Evolutionary conservation across 352 stramenopile genomes (phyloP), one percentile per base, ranked within the genome.

Genomic region (Pythium insidiosum): DNA sequence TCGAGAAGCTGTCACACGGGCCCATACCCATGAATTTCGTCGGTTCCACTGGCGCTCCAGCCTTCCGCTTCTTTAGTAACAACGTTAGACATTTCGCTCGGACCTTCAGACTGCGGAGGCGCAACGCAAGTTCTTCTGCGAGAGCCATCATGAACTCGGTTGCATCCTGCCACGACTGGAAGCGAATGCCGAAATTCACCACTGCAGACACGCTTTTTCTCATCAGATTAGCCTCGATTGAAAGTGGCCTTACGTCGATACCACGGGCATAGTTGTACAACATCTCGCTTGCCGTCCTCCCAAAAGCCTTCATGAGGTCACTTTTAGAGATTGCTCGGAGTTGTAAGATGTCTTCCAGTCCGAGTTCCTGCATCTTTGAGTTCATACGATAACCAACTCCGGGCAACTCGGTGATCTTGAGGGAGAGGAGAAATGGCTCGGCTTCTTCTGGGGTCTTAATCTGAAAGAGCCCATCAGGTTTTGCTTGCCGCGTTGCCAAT

Each of bases 121-220:
- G 72, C 1, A 51, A 55, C 4, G 62, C 66, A 13, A 95, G 42
- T 43, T 96, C 88, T 15, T 84, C 72, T 0, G 73, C 72, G 11
- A 97, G 44, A 15, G 81, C 73, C 41, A 66, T 65, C 25, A 97
- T 55, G 38, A 97, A 97, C 13, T 72, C 61, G 1, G 77, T 83
- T n/a, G 81, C 67, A 21, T 88, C 68, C 24, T 77, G 47, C 57
- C 71, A 79, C 20, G 60, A 72, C n/a, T 89, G 66, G 29, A 96
- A 95, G 0, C 88, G 78, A 40, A 97, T 91, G 1, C 88, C 88
- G 52, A 94, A 97, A 57, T 95, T 96, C 7, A 96, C 73, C n/a
- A 97, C 82, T 2, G 88, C 84, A 11, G 84, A 94, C 4, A 97
- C 78, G 35, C 81, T 95, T 56, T 96, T 96, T 2, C 81, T 61